phyloP scores from a whole-genome alignment of 2,329 filamentous ascomycete species.

The Penicillium capsulatum region DNA sequence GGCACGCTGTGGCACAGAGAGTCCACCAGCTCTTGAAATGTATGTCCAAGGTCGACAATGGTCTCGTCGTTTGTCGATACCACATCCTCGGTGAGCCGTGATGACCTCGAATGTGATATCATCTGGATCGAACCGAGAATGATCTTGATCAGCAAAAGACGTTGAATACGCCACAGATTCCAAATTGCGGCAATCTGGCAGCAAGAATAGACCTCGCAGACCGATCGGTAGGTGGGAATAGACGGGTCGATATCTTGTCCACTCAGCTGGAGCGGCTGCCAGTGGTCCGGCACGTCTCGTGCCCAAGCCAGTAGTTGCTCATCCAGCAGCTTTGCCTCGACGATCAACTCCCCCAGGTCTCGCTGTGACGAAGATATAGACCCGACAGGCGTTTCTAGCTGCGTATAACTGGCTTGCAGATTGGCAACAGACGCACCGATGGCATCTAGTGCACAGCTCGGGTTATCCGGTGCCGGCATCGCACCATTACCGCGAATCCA shows the following conservation, averaged over 20 bases:
- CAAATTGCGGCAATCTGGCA: slow-evolving; percentile 20
- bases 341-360: slow-evolving; percentile 3
- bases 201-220: slow-evolving; percentile 21
- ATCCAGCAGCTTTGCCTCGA: slow-evolving; percentile 11
- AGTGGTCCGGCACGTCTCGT: slow-evolving; percentile 11
- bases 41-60: not conserved
- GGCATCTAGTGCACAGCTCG: slow-evolving; percentile 8
- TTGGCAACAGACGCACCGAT: slow-evolving; percentile 16
- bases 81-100: no score
- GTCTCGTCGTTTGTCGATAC: not conserved
- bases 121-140: not conserved
- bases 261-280: slow-evolving; percentile 17
- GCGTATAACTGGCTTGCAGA: slow-evolving; percentile 12
- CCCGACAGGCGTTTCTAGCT: not conserved
- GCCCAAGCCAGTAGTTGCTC: slow-evolving; percentile 10
- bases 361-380: not conserved
- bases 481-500: slow-evolving; percentile 10
- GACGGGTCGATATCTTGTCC: slow-evolving; percentile 16
- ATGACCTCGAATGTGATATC: not conserved
- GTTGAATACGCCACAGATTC: slow-evolving; percentile 16
- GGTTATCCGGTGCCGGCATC: slow-evolving; percentile 6
- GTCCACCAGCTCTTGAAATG: slow-evolving; percentile 19
- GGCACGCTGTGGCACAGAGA: slow-evolving; percentile 22
- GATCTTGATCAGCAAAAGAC: slow-evolving; percentile 6
- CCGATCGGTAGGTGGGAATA: slow-evolving; percentile 19